Evolutionary conservation across 805 yeast genomes (phyloP).

Genomic region (Kazachstania psychrophila): DNA sequence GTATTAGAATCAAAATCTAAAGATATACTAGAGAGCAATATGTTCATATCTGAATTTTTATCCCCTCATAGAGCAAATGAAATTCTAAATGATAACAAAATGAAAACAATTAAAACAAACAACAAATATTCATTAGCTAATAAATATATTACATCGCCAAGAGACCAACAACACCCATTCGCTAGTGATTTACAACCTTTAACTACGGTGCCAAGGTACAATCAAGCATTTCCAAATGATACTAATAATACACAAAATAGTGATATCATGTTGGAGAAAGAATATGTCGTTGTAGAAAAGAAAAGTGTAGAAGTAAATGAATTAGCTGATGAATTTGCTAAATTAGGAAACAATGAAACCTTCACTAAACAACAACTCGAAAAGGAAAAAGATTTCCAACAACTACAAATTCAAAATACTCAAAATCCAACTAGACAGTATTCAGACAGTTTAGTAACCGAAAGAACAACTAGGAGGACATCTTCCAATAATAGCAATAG

Average conservation of each 20-base stretch:
- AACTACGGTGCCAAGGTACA: no score
- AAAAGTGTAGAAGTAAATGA: constrained; percentile 93
- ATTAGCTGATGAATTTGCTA: constrained; percentile 82
- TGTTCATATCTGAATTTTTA: constrained; percentile 79
- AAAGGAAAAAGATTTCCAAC: neutral
- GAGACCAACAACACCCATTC: no score
- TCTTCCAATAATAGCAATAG: constrained; percentile 5
- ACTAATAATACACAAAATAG: constrained; percentile 2
- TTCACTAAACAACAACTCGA: neutral
- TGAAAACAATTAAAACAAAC: constrained; percentile 7
- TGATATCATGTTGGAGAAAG: constrained; percentile 59
- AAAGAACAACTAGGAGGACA: constrained; percentile 1
- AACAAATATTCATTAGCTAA: neutral
- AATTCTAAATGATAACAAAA: no score
- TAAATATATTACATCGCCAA: neutral
- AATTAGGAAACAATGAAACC: constrained; percentile 8
- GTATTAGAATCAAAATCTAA: constrained; percentile 57
- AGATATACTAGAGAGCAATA: constrained; percentile 54
- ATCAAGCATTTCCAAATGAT: neutral
- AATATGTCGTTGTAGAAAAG: constrained; percentile 91
- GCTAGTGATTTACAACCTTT: no score
- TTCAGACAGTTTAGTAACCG: no score
- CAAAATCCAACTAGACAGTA: no score
- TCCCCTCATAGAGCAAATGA: no score
- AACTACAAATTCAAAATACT: neutral